Evolutionary conservation across 768 basidiomycete genomes (phyloP).

Genomic region (Tephrocybe rancida): DNA sequence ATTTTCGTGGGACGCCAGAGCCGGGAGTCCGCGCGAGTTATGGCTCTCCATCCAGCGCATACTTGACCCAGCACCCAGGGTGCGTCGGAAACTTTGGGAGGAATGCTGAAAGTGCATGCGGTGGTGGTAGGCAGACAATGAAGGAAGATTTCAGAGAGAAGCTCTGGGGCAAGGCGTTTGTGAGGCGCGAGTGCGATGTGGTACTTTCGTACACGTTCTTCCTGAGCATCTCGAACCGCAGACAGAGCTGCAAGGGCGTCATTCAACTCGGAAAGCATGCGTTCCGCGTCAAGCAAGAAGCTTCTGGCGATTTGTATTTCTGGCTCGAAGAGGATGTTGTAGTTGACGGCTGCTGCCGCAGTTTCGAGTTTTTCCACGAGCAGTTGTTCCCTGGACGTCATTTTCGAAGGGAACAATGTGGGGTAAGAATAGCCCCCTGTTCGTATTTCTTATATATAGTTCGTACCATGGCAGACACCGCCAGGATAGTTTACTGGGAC

Average conservation of each 20-base stretch:
- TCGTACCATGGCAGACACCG: no score
- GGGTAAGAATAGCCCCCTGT: not conserved
- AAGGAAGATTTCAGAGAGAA: conserved; percentile 12
- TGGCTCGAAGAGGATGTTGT: not conserved
- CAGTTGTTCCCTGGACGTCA: not conserved
- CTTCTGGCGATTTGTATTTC: conserved; percentile 1
- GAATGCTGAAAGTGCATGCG: not conserved
- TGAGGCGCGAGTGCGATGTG: conserved; percentile 11
- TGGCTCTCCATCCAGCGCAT: conserved; percentile 9
- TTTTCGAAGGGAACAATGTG: not conserved
- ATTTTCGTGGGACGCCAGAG: conserved; percentile 6
- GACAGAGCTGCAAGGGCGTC: not conserved
- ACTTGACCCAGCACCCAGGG: conserved; percentile 14
- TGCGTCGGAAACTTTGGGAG: not conserved
- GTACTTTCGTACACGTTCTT: conserved; percentile 2
- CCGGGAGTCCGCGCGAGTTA: conserved; percentile 9
- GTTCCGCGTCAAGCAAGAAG: conserved; percentile 1
- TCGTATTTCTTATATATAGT: no score
- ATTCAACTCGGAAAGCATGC: conserved; percentile 5
- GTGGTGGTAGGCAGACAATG: conserved; percentile 1
- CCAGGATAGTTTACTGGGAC: no score
- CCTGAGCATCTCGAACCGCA: conserved; percentile 7
- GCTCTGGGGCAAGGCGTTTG: conserved; percentile 12
- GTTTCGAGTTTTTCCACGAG: not conserved
- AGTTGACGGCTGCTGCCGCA: not conserved